Conservation (phyloP, 495 filamentous ascomycete species). For the Cetradonia linearis region DNA sequence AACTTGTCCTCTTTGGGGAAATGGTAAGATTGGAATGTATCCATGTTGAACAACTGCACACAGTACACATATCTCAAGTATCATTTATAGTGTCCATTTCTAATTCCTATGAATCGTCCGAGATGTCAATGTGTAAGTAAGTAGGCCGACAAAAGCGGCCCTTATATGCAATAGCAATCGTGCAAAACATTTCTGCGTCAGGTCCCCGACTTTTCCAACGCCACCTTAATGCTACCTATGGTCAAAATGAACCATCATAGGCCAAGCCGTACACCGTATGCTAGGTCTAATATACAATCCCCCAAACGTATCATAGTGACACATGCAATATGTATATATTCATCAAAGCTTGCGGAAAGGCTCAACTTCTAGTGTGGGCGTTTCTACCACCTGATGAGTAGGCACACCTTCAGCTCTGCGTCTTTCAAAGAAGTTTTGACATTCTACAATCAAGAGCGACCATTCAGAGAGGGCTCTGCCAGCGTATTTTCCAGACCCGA, state of each 20-base stretch:
- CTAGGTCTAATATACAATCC: slow-evolving; percentile 6
- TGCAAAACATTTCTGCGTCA: not conserved
- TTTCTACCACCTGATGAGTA: slow-evolving; percentile 66
- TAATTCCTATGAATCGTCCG: not conserved
- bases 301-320: not conserved
- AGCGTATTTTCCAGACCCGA: slow-evolving; percentile 55
- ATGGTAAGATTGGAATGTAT: no score
- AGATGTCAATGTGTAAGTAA: not conserved
- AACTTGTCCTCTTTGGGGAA: no score
- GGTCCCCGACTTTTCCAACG: not conserved
- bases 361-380: slow-evolving; percentile 78
- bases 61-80: no score
- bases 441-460: slow-evolving; percentile 73
- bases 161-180: not conserved
- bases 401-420: slow-evolving; percentile 79
- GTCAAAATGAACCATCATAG: not conserved
- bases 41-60: no score
- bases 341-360: slow-evolving; percentile 54
- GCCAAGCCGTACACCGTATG: not conserved
- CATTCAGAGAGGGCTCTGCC: slow-evolving; percentile 90
- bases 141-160: not conserved
- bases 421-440: slow-evolving; percentile 84
- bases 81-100: not conserved
- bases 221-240: not conserved
- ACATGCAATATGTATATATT: not conserved